Conservation (phyloP, 164 flowering plant genomes). For the Saururus chinensis region DNA sequence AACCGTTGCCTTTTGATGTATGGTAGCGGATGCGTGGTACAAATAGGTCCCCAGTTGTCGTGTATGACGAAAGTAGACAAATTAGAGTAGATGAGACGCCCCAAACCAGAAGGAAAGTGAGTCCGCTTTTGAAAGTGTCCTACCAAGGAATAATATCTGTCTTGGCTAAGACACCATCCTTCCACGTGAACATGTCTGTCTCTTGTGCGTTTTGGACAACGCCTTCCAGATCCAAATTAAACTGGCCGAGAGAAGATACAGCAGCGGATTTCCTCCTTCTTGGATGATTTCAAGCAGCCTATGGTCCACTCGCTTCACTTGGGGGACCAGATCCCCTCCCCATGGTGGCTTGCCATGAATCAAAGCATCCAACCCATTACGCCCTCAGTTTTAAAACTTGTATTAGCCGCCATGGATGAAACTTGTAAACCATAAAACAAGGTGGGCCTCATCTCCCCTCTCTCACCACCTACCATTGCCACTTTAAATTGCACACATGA, state of each 20-base stretch:
- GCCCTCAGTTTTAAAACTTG: background rate
- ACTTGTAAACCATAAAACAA: background rate
- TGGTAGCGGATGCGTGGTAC: no score
- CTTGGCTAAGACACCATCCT: slow-evolving; percentile 3
- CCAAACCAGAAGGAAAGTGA: slow-evolving; percentile 2
- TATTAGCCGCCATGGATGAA: background rate
- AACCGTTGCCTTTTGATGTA: no score
- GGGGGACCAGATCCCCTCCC: background rate
- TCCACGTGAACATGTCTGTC: slow-evolving; percentile 13
- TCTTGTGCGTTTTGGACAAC: slow-evolving; percentile 4
- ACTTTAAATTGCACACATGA: background rate
- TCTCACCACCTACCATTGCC: background rate
- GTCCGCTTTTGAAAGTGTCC: slow-evolving; percentile 3
- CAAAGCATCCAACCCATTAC: background rate
- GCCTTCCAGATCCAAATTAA: background rate
- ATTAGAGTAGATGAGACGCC: background rate
- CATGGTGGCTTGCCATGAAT: background rate
- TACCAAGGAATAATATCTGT: slow-evolving; percentile 10
- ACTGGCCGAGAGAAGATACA: background rate
- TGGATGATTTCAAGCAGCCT: background rate
- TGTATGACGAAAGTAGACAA: background rate
- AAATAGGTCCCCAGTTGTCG: background rate
- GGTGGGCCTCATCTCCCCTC: background rate
- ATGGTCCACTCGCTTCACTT: background rate
- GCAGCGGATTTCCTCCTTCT: background rate